These are phyloP conservation scores for Boletus rubropictus DNA, from an alignment of 768 basidiomycete species.

Conservation along the genomic window DNA sequence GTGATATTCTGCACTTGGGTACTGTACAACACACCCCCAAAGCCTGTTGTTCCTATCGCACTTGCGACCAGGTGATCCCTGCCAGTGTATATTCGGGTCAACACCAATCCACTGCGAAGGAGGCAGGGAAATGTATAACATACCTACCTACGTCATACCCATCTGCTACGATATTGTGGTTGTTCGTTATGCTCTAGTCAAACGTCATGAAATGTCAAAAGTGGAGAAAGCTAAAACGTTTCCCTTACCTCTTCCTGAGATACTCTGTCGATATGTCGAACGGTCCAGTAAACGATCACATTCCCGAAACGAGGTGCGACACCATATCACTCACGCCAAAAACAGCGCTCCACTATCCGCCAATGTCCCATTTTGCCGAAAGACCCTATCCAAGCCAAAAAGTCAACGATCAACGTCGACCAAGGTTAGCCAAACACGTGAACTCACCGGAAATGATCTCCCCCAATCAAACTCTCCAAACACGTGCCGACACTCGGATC, in stretches of 20 bases:
- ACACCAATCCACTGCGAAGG: neutral
- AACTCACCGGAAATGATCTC: constrained; percentile 43
- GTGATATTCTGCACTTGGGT: constrained; percentile 44
- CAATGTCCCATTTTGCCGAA: constrained; percentile 50
- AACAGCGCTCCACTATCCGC: constrained; percentile 51
- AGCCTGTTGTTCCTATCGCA: constrained; percentile 36
- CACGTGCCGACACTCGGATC: constrained; percentile 37
- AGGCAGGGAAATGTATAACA: neutral
- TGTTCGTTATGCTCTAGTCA: constrained; percentile 25
- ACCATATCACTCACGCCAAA: constrained; percentile 41
- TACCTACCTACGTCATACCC: constrained; percentile 48
- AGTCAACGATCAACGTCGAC: neutral
- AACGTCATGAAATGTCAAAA: neutral
- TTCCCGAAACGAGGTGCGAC: neutral
- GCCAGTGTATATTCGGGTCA: neutral
- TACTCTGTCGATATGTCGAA: constrained; percentile 29
- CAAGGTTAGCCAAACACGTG: neutral
- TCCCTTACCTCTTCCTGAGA: constrained; percentile 40
- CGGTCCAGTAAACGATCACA: neutral
- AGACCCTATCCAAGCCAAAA: constrained; percentile 32
- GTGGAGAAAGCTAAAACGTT: neutral
- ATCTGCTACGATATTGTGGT: constrained; percentile 40
- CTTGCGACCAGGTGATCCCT: constrained; percentile 37
- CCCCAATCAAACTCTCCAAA: constrained; percentile 40
- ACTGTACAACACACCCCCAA: constrained; percentile 41